Evolutionary conservation across 257 asterid species (phyloP), one percentile per base, ranked within the genome.

Genomic region (Oldenlandia corymbosa): DNA sequence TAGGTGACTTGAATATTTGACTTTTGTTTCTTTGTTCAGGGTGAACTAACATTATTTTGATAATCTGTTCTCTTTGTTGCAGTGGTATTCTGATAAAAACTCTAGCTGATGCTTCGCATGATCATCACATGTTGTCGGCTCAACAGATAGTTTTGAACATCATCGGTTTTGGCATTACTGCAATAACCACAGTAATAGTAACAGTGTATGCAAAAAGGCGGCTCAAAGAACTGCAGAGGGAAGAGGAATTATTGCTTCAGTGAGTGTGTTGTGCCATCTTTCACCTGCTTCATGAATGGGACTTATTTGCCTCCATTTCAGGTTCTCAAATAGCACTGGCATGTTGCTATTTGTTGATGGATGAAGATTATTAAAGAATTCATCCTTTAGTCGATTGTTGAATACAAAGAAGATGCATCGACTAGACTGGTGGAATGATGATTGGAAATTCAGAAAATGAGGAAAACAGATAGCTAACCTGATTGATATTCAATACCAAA

Each of bases 41-140:
- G 1, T 18, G 20, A 52, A 34, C 32, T 47, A 66, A 42, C 42
- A 58, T 59, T 20, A 18, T 58, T 68, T 57, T 71, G 28, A 64
- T 47, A 26, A 48, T 52, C 1, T 17, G 30, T 58, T 26, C 64
- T 41, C 48, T 47, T 59, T 68, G 30, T 58, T 75, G 81, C 62
- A 90, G 97, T 68, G 97, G 97, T 60, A 80, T 87, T 54, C 72
- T 90, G 62, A 83, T 90, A 58, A 80, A 80, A 74, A 79, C 97
- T 2, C 72, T 90, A 51, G 97, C 95, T 3, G 80, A 87, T 71
- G 97, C 92, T 58, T 87, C 97, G 10, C 73, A 73, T 26, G 90
- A 84, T 59, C 75, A 61, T 46, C 78, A 62, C 21, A 47, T 80
- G 32, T 62, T 87, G 37, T 77, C 94, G 23, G 80, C 72, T 56